These are phyloP conservation scores for Handroanthus guayacan DNA, from an alignment of 257 asterid genomes.

Conservation along the genomic window DNA sequence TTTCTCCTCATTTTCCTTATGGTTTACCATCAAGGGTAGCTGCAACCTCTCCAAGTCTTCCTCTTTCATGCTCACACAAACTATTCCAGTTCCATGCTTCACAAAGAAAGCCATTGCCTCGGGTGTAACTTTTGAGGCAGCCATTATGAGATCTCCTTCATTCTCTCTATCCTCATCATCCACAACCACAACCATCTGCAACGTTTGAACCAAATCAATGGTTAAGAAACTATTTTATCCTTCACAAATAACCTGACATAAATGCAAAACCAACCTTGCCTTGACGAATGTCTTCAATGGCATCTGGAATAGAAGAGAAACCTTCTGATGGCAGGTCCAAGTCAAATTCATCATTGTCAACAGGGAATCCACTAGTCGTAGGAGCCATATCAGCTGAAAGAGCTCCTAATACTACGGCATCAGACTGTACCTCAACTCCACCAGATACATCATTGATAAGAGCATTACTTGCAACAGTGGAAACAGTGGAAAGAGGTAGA, in stretches of 20 bases:
- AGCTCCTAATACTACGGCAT: constrained; percentile 62
- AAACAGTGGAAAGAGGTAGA: constrained; percentile 43
- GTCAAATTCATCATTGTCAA: constrained; percentile 66
- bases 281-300: constrained; percentile 83
- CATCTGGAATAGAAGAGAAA: constrained; percentile 79
- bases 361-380: constrained; percentile 59
- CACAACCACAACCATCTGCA: constrained; percentile 94
- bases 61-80: constrained; percentile 96
- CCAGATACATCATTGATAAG: constrained; percentile 51
- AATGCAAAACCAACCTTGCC: constrained; percentile 71
- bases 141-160: constrained; percentile 98
- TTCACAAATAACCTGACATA: constrained; percentile 21
- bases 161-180: constrained; percentile 99
- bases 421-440: constrained; percentile 66
- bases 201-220: constrained; percentile 11
- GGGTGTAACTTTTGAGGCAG: constrained; percentile 91
- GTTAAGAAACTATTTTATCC: constrained; percentile 19
- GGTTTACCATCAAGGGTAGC: constrained; percentile 91
- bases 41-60: constrained; percentile 85
- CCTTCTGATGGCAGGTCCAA: constrained; percentile 80
- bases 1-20: constrained; percentile 91
- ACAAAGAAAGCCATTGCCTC: constrained; percentile 99
- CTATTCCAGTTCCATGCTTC: constrained; percentile 97
- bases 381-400: constrained; percentile 74
- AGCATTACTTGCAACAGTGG: constrained; percentile 41